Evolutionary conservation across 768 basidiomycete species (phyloP), one percentile per base, ranked within the genome.

Genomic region (Russula emetica): DNA sequence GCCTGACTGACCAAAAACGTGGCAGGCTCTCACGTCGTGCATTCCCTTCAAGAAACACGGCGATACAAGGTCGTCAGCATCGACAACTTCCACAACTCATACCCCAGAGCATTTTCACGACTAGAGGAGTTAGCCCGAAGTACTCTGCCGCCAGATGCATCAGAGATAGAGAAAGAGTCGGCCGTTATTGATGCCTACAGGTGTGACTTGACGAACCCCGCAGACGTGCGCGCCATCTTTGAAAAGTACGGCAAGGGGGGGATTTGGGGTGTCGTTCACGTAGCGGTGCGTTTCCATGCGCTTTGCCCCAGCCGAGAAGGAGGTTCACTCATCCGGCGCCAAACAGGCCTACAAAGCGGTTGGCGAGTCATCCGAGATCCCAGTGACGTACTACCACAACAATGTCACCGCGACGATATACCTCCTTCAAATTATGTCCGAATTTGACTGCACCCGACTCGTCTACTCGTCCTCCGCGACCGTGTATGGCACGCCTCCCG

Each of bases 381-480:
- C 97, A 5, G 74, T 98, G 72, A 83, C 86, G 14, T 99, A 99
- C 77, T 99, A 98, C 75, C 79, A 83, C 69, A 94, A 94, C 79
- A 99, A 99, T 71, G 97, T 99, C 61, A 76, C 83, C 50, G 95
- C 93, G 6, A 95, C 94, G 8, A 76, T 97, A 61, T 86, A 82
- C 55, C 85, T 98, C 24, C 79, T 97, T 67, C 88, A 94, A 78
- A 79, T 84, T 68, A 96, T 96, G 94, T 77, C 79, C 47, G 89
- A 89, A 58, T 92, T 85, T 75, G 86, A 87, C 66, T 92, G 91
- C 78, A 81, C 82, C 58, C 84, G 92, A 64, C 78, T 99, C 62
- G 96, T 99, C 58, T 99, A 98, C 79, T 98, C 97, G 1, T 98
- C 95, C 13, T 96, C 94, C 26, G 97, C 97, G 7, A 98, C 97